Conservation (phyloP, 1,284 basidiomycete species). For the Malassezia pachydermatis region DNA sequence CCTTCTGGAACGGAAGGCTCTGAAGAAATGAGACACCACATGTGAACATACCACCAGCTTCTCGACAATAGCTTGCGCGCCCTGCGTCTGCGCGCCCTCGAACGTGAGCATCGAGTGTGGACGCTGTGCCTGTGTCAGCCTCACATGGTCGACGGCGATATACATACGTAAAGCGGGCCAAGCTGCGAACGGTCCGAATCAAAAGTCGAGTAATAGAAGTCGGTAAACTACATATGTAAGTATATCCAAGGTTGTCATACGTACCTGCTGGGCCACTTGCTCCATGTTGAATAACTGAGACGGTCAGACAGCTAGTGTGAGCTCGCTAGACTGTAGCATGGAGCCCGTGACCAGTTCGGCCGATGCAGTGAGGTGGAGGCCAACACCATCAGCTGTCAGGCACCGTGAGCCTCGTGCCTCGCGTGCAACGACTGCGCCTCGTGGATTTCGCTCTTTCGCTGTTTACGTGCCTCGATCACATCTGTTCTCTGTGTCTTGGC, state of each 20-base stretch:
- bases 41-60: conserved; percentile 57
- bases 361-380: conserved; percentile 2
- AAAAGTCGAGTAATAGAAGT: conserved; percentile 54
- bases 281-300: too few relatives aligned
- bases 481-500: too few relatives aligned
- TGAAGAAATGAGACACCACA: conserved; percentile 44
- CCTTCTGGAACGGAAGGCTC: conserved; percentile 69
- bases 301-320: too few relatives aligned
- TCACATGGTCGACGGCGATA: background rate
- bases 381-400: too few relatives aligned
- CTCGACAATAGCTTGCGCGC: conserved; percentile 59
- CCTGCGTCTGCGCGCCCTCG: conserved; percentile 62
- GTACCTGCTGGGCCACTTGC: conserved; percentile 35
- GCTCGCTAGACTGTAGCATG: too few relatives aligned
- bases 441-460: too few relatives aligned
- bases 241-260: background rate
- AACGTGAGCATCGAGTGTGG: conserved; percentile 76
- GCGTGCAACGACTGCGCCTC: too few relatives aligned
- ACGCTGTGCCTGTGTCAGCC: conserved; percentile 55
- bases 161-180: conserved; percentile 62
- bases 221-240: conserved; percentile 30
- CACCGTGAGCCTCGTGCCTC: too few relatives aligned
- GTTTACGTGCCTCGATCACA: too few relatives aligned
- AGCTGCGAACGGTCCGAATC: conserved; percentile 57
- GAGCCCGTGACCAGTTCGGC: too few relatives aligned